These are phyloP conservation scores for Neofusicoccum parvum DNA, from an alignment of 2,329 filamentous ascomycete genomes.

Conservation along the genomic window DNA sequence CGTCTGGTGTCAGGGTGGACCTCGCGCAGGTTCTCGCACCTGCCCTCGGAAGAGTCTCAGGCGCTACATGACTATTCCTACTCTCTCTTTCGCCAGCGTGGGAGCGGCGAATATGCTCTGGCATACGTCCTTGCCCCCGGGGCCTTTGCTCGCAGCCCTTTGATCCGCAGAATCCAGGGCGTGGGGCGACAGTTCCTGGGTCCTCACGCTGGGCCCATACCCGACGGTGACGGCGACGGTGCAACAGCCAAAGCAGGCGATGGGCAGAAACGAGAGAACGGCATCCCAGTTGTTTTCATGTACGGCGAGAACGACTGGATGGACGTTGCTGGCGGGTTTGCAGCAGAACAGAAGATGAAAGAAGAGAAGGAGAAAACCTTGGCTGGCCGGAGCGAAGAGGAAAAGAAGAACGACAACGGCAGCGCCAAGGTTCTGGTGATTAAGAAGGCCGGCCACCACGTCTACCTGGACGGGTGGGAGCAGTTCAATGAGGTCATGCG, in stretches of 20 bases:
- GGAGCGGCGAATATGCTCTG: constrained; percentile 90
- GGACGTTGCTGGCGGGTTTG: constrained; percentile 85
- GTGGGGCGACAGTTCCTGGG: constrained; percentile 72
- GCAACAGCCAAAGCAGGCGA: constrained; percentile 29
- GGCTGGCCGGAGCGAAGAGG: constrained; percentile 61
- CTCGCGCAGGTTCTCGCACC: constrained; percentile 84
- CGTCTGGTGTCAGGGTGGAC: constrained; percentile 95
- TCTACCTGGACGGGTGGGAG: constrained; percentile 71
- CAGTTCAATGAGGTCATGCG: constrained; percentile 69
- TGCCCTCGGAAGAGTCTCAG: constrained; percentile 77
- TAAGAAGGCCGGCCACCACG: constrained; percentile 68
- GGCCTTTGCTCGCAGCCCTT: constrained; percentile 82
- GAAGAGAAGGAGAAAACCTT: constrained; percentile 65
- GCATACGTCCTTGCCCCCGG: constrained; percentile 92
- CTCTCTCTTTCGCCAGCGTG: constrained; percentile 87
- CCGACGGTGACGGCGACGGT: constrained; percentile 26
- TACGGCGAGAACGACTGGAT: constrained; percentile 99
- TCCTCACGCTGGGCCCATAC: constrained; percentile 27
- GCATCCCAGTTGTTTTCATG: constrained; percentile 86
- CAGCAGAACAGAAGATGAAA: constrained; percentile 77
- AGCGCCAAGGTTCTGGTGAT: constrained; percentile 82
- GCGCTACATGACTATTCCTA: constrained; percentile 93
- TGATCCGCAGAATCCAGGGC: constrained; percentile 83
- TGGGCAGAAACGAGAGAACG: constrained; percentile 55
- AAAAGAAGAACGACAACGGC: constrained; percentile 73